Base-by-base conservation (phyloP, 106 monocot genomes). In the Dendrobium catenatum region DNA sequence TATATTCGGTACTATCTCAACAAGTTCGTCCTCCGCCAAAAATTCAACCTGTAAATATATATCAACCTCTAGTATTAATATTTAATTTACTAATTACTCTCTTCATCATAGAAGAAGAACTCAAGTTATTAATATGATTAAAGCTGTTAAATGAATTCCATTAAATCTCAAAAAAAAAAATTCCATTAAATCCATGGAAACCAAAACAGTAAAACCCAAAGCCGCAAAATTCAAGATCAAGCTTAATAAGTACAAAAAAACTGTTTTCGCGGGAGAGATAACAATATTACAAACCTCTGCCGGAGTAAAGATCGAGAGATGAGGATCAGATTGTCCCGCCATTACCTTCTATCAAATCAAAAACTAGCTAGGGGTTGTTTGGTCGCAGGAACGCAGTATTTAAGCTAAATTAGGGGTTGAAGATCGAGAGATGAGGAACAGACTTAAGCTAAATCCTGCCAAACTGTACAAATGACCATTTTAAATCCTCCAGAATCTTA, bases 241-340 rank as follows among this genome's bases (percentile, higher is more conserved):
- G 20, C 26, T 27, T 6, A 42, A 10, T 11, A 61, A 31, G 1
- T 4, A 67, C 66, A 20, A 11, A 3, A 2, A 10, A 72, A 27
- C 17, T 33, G 46, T 46, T 67, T 51, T 47, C 15, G 22, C 9
- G 20, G 10, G 22, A 20, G 9, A 47, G 22, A 47, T 11, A 4
- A 75, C 18, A 8, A 49, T 43, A 24, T 42, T 24, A 18, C 37
- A 42, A 46, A 94, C 96, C 92, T 97, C 96, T 11, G 90, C 79
- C 66, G 92, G 80, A 26, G 96, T 86, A 86, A 97, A 97, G 61
- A 90, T 49, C 22, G 90, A 89, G 42, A 94, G 86, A 26, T 82
- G 70, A 20, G 86, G 88, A 73, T 97, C 89, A n/a, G 96, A 90
- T 84, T 97, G 96, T 6, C 96, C 96, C n/a, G 96, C 96, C 96